These are phyloP conservation scores for Carex arenaria DNA, from an alignment of 202 grass and related monocot genomes.

Conservation along the genomic window DNA sequence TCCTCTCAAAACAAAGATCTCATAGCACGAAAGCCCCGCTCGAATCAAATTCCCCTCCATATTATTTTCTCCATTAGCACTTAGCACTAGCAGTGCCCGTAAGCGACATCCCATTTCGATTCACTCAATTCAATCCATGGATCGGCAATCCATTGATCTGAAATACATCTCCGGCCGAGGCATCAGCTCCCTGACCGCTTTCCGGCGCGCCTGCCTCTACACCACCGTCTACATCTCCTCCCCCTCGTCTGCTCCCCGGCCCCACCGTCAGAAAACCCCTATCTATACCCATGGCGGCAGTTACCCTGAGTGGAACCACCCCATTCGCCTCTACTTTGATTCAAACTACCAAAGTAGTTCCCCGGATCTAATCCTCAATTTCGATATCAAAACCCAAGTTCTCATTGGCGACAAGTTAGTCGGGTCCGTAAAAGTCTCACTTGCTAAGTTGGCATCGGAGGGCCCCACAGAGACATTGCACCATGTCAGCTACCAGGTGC, in stretches of 20 bases:
- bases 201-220: slow-evolving; percentile 58
- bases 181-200: slow-evolving; percentile 37
- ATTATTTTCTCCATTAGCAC: not conserved
- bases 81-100: too few relatives aligned
- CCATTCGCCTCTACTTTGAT: slow-evolving; percentile 39
- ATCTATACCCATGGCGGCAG: slow-evolving; percentile 30
- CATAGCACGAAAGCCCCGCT: not conserved
- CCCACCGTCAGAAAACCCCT: slow-evolving; percentile 45
- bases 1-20: slow-evolving; percentile 1
- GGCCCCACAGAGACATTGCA: slow-evolving; percentile 11
- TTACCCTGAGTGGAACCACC: slow-evolving; percentile 62
- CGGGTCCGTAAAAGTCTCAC: slow-evolving; percentile 37
- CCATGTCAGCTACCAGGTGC: slow-evolving; percentile 54
- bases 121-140: not conserved
- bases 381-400: slow-evolving; percentile 55
- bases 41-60: not conserved
- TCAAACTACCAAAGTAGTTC: not conserved
- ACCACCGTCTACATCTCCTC: slow-evolving; percentile 33
- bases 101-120: not conserved
- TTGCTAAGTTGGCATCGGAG: slow-evolving; percentile 36
- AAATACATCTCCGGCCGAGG: slow-evolving; percentile 50
- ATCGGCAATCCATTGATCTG: slow-evolving; percentile 43
- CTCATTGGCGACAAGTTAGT: slow-evolving; percentile 45
- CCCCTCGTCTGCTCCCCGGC: not conserved
- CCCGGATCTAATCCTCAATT: slow-evolving; percentile 21